Conservation (phyloP, 441 rosid species). For the Populus hybrid region DNA sequence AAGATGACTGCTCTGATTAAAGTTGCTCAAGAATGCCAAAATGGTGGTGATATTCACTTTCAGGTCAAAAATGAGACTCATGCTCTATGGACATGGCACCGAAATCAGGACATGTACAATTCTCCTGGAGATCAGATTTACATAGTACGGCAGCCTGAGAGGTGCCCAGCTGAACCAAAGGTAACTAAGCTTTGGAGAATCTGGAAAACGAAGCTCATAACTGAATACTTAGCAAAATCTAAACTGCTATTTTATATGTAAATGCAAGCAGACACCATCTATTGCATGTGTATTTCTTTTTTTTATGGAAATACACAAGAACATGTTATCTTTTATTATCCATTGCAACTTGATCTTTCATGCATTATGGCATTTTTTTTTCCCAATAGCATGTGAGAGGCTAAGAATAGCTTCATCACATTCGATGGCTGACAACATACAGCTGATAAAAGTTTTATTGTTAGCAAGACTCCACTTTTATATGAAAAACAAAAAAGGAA, state of each 20-base stretch:
- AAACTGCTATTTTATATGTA: neutral
- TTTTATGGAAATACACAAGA: too few species aligned
- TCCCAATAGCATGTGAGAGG: too few species aligned
- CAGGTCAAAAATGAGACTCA: constrained; percentile 85
- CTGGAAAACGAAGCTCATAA: neutral
- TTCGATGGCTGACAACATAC: too few species aligned
- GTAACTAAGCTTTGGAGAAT: constrained; percentile 13
- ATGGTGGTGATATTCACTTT: neutral
- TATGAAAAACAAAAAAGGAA: too few species aligned
- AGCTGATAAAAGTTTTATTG: too few species aligned
- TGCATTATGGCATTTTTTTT: too few species aligned
- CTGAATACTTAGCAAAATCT: neutral
- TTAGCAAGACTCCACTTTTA: too few species aligned
- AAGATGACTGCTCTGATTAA: neutral
- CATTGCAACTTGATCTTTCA: too few species aligned
- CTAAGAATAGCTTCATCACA: too few species aligned
- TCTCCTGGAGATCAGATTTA: constrained; percentile 54
- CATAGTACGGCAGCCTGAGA: constrained; percentile 66
- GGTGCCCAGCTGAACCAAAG: constrained; percentile 30
- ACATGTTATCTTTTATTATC: too few species aligned
- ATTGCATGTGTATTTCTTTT: too few species aligned
- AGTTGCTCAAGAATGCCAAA: neutral
- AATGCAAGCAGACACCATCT: too few species aligned
- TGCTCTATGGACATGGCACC: constrained; percentile 87
- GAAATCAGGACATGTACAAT: constrained; percentile 54